Evolutionary conservation across 148 eudicot species (phyloP).

Genomic region (Mesembryanthemum crystallinum): DNA sequence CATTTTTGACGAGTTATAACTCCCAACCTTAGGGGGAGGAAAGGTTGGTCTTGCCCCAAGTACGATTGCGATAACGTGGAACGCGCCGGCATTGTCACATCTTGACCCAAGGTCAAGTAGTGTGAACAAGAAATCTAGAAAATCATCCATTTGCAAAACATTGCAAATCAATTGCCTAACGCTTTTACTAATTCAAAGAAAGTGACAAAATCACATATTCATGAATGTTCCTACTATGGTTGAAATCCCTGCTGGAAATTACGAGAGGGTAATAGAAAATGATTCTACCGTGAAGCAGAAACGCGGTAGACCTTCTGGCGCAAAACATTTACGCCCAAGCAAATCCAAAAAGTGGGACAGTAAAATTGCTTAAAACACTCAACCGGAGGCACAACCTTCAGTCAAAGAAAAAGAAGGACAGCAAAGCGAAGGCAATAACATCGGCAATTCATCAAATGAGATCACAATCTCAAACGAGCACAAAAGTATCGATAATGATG

Average conservation of each 20-base stretch:
- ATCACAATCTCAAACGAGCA: too few species aligned
- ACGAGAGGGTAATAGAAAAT: too few species aligned
- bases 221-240: neutral
- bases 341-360: too few species aligned
- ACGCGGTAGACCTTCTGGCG: neutral
- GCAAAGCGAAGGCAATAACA: neutral
- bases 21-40: conserved; percentile 1
- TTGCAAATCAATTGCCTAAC: neutral
- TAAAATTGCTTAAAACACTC: too few species aligned
- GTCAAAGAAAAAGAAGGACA: neutral
- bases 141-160: neutral
- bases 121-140: neutral
- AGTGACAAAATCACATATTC: too few species aligned
- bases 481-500: too few species aligned
- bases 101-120: neutral
- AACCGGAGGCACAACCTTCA: neutral
- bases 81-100: neutral
- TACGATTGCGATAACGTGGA: neutral
- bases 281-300: neutral
- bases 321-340: neutral
- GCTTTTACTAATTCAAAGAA: neutral
- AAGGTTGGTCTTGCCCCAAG: neutral
- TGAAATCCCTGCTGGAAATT: neutral
- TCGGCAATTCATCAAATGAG: neutral
- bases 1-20: neutral